Evolutionary conservation across 148 eudicot species (phyloP).

Genomic region (Chenopodium quinoa): DNA sequence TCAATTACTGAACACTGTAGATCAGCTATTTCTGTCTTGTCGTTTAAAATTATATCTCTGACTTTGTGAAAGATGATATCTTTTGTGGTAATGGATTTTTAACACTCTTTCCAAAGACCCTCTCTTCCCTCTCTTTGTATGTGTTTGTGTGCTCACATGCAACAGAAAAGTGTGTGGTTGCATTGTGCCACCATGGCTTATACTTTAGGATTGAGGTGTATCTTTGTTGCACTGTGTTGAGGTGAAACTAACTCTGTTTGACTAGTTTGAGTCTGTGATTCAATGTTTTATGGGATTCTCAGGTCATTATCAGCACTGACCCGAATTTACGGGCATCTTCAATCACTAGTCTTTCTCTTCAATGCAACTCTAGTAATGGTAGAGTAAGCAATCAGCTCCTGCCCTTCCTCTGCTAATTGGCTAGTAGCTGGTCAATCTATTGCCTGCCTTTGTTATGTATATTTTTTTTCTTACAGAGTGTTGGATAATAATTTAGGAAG

Average conservation of each 20-base stretch:
- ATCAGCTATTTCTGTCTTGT: background rate
- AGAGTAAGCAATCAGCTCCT: background rate
- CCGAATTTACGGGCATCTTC: background rate
- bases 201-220: background rate
- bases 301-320: background rate
- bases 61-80: background rate
- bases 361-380: background rate
- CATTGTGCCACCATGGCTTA: background rate
- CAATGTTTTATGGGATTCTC: background rate
- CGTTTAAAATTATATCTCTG: background rate
- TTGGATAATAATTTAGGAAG: too few species aligned
- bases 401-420: background rate
- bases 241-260: background rate
- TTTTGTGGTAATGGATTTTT: too few species aligned
- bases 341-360: background rate
- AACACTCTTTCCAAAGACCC: background rate
- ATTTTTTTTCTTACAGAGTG: too few species aligned
- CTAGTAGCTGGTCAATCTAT: background rate
- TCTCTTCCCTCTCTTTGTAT: background rate
- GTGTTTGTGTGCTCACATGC: background rate
- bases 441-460: background rate
- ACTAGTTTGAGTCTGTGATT: background rate
- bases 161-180: background rate
- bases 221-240: background rate
- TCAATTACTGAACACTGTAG: background rate